phyloP scores from a whole-genome alignment of 108 stramenopile genomes.

The Seminavis robusta region DNA sequence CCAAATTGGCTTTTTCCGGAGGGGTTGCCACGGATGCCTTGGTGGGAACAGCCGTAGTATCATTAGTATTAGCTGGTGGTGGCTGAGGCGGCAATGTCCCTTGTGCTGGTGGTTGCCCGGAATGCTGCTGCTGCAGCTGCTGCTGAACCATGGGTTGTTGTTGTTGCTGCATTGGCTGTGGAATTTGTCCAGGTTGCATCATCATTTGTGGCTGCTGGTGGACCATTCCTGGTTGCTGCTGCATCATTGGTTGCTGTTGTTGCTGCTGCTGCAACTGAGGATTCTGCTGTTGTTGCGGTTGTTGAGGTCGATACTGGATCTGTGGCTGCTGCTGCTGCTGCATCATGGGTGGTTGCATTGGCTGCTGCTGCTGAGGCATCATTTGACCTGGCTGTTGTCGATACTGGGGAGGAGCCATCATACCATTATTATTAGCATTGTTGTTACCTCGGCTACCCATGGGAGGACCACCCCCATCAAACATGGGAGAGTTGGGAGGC shows the following conservation, averaged over 20 bases:
- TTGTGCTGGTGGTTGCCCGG: constrained; percentile 12
- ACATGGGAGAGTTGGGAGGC: too few species aligned
- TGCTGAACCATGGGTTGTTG: background rate
- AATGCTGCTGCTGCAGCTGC: constrained; percentile 2
- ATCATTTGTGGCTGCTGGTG: background rate
- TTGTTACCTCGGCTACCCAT: too few species aligned
- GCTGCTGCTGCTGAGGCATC: too few species aligned
- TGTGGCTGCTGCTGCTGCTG: too few species aligned
- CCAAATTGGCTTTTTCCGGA: constrained; percentile 30
- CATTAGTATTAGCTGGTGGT: background rate
- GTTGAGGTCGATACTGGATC: constrained; percentile 5
- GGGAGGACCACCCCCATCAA: too few species aligned
- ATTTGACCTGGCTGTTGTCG: too few species aligned
- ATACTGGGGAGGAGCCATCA: too few species aligned
- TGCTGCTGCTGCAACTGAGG: background rate
- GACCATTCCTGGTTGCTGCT: background rate
- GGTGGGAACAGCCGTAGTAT: background rate
- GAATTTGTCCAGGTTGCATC: background rate
- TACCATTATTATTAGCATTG: too few species aligned
- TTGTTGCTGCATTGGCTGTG: constrained; percentile 1
- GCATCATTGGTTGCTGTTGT: background rate
- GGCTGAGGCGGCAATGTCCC: background rate
- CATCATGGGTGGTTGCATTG: too few species aligned
- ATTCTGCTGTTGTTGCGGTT: constrained; percentile 8
- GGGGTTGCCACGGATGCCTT: background rate